phyloP scores from a whole-genome alignment of 1,284 basidiomycete genomes.

The Xerocomus amazonicus region DNA sequence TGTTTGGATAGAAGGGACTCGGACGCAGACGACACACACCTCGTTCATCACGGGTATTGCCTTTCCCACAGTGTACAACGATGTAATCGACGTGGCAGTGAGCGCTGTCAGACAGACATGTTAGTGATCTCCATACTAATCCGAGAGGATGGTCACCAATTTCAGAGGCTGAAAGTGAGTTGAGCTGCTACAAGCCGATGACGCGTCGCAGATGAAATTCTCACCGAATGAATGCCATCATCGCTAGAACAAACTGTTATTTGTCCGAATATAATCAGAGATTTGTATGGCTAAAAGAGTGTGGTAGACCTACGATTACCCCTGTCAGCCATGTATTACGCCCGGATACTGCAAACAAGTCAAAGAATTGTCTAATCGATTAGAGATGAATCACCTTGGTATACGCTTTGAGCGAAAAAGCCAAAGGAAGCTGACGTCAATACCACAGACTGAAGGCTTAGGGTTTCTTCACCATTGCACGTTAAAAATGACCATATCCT shows the following conservation, averaged over 20 bases:
- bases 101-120: slow-evolving; percentile 1
- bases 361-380: background rate
- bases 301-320: slow-evolving; percentile 9
- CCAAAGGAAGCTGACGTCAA: slow-evolving; percentile 8
- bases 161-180: slow-evolving; percentile 4
- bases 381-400: slow-evolving; percentile 4
- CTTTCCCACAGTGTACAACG: background rate
- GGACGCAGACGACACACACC: background rate
- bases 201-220: background rate
- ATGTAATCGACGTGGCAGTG: slow-evolving; percentile 2
- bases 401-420: slow-evolving; percentile 16
- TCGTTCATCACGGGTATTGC: slow-evolving; percentile 2
- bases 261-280: background rate
- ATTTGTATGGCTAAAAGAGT: background rate
- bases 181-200: background rate
- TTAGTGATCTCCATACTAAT: background rate
- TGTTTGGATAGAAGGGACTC: background rate
- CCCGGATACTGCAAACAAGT: slow-evolving; percentile 9
- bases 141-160: slow-evolving; percentile 6
- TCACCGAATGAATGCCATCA: slow-evolving; percentile 16
- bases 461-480: slow-evolving; percentile 16
- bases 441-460: background rate
- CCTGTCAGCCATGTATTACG: slow-evolving; percentile 12
- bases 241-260: slow-evolving; percentile 5
- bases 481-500: slow-evolving; percentile 13